Conservation (phyloP, 805 yeast genomes). For the Pachysolen tannophilus region DNA sequence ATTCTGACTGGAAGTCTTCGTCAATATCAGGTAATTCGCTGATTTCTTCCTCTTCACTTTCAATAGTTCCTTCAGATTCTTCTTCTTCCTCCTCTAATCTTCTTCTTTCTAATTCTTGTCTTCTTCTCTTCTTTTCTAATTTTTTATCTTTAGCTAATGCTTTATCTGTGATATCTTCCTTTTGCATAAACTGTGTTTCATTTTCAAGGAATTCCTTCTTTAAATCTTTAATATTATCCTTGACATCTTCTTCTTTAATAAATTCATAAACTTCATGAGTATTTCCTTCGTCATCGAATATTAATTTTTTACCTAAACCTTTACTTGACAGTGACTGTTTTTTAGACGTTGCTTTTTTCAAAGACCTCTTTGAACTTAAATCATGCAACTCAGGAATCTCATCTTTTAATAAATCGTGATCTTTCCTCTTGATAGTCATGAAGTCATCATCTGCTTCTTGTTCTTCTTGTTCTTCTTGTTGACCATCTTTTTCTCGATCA, state of each 20-base stretch:
- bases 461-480: slow-evolving; percentile 32
- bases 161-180: slow-evolving; percentile 74
- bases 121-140: slow-evolving; percentile 80
- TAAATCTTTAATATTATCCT: slow-evolving; percentile 57
- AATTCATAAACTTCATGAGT: slow-evolving; percentile 90
- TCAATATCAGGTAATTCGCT: slow-evolving; percentile 40
- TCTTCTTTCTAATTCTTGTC: slow-evolving; percentile 69
- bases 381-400: slow-evolving; percentile 52
- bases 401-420: slow-evolving; percentile 60
- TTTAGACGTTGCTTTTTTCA: slow-evolving; percentile 81
- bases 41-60: slow-evolving; percentile 12
- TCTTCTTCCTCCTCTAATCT: slow-evolving; percentile 32
- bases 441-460: slow-evolving; percentile 63
- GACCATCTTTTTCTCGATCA: slow-evolving; percentile 22
- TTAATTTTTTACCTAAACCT: slow-evolving; percentile 69
- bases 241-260: slow-evolving; percentile 72
- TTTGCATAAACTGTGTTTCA: slow-evolving; percentile 63
- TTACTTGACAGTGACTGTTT: slow-evolving; percentile 55
- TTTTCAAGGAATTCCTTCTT: slow-evolving; percentile 56
- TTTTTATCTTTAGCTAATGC: slow-evolving; percentile 65
- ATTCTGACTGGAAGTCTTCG: slow-evolving; percentile 28
- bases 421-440: slow-evolving; percentile 68
- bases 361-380: slow-evolving; percentile 70
- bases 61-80: slow-evolving; percentile 17
- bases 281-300: slow-evolving; percentile 90